Percentiles rank a stretch among this genome's conserved stretches.
Evolutionary conservation across 345 rosid genomes (phyloP).

Genomic region (Arabidopsis thaliana): DNA sequence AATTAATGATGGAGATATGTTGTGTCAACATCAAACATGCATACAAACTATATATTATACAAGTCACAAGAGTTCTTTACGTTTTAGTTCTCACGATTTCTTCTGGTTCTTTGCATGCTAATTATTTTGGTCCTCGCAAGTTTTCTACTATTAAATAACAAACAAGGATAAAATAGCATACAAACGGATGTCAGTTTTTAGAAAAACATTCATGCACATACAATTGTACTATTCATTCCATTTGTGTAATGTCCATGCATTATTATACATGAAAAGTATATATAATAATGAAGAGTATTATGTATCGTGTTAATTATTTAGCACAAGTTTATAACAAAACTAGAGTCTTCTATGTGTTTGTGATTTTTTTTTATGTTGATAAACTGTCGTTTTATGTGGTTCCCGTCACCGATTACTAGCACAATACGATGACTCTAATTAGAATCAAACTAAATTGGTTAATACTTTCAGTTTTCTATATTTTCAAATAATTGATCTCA

Average conservation of each 20-base stretch:
- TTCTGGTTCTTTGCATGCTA: slow-evolving; percentile 15
- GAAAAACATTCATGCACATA: slow-evolving; percentile 30
- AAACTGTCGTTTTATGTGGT: background rate
- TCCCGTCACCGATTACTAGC: background rate
- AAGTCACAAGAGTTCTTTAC: slow-evolving; percentile 26
- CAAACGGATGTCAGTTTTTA: background rate
- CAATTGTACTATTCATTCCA: background rate
- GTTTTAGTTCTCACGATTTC: slow-evolving; percentile 16
- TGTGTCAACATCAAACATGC: slow-evolving; percentile 34
- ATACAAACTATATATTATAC: slow-evolving; percentile 24
- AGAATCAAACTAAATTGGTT: background rate
- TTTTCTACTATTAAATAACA: slow-evolving; percentile 26
- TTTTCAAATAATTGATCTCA: background rate
- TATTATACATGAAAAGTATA: no score
- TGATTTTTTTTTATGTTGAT: background rate
- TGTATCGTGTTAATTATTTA: background rate
- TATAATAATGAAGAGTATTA: no score
- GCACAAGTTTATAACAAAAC: background rate
- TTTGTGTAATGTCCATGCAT: background rate
- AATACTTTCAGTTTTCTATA: background rate
- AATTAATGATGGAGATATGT: slow-evolving; percentile 22
- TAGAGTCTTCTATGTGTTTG: background rate
- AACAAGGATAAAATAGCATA: background rate
- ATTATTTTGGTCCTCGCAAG: slow-evolving; percentile 19
- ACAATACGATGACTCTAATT: background rate